Evolutionary conservation across 768 basidiomycete genomes (phyloP), one percentile per base, ranked within the genome.

Genomic region (Lactarius trivialis): DNA sequence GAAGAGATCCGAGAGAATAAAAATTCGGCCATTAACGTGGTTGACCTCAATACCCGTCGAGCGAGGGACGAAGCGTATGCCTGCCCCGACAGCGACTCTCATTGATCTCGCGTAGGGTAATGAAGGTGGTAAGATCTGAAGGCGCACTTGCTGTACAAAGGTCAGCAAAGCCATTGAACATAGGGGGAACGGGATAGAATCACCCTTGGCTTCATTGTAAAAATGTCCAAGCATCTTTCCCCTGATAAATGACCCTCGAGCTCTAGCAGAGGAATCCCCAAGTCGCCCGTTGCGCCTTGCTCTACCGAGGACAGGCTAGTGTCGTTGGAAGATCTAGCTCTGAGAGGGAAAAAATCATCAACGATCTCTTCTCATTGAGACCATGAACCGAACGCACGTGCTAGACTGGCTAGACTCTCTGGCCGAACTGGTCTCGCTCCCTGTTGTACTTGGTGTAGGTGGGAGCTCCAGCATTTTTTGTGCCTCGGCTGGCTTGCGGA

Each of bases 191-290:
- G n/a, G 21, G 21, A 53, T n/a, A 63, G 74, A 24, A 36, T 64
- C 65, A 93, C 96, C 83, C 93, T 94, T 1, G 89, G 89, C 65
- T 83, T 82, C 93, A 99, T 96, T 1, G 92, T 91, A 73, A 99
- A 99, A 50, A 99, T 86, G 72, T 99, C 97, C 32, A 98, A 75
- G 8, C 91, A 91, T 21, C 82, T 78, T 33, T 88, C 82, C 1
- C 91, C 87, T 32, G 85, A 81, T 36, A 99, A 78, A 30, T 91
- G 79, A 36, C 81, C 77, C 71, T 98, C 96, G 17, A 99, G 81
- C 66, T 94, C 91, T 30, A 82, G 74, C 21, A 96, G 75, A 7
- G 90, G 80, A 69, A 80, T 80, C 14, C 76, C 73, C 62, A 82
- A 71, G 1, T 80, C 80, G 24, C 79, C 73, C n/a, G 78, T 77